phyloP scores from a whole-genome alignment of 176 grass and related monocot genomes.

The Aegilops tauschii region DNA sequence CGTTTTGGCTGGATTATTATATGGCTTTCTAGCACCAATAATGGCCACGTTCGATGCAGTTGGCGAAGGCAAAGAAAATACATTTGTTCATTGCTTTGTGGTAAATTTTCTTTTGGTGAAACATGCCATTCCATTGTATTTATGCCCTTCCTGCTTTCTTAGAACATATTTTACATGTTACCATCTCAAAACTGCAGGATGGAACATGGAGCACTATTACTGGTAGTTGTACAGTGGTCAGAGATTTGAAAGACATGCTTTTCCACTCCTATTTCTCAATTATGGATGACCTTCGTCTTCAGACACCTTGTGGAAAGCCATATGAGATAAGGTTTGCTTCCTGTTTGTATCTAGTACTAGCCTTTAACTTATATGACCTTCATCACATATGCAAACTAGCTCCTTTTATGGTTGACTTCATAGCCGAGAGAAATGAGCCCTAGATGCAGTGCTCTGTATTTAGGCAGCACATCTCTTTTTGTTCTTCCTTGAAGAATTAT shows the following conservation, averaged over 20 bases:
- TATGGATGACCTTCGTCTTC: constrained; percentile 78
- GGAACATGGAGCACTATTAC: constrained; percentile 94
- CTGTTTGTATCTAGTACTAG: background rate
- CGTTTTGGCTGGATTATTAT: constrained; percentile 55
- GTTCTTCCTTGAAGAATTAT: constrained; percentile 10
- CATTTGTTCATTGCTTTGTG: constrained; percentile 80
- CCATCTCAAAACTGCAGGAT: constrained; percentile 57
- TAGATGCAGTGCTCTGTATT: background rate
- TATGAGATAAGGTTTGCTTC: constrained; percentile 86
- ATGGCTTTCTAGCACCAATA: constrained; percentile 90
- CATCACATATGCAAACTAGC: background rate
- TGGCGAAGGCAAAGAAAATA: constrained; percentile 86
- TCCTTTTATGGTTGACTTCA: constrained; percentile 1
- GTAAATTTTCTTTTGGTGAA: constrained; percentile 36
- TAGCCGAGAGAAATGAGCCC: background rate
- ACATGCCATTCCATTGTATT: background rate
- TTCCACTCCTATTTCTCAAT: constrained; percentile 93
- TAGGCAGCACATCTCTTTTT: background rate
- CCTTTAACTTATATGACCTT: constrained; percentile 10
- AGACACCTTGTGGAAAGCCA: constrained; percentile 50
- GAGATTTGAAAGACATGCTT: constrained; percentile 88
- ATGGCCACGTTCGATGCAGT: constrained; percentile 87
- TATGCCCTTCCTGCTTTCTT: background rate
- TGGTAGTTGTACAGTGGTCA: constrained; percentile 79
- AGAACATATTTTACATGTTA: constrained; percentile 2